Evolutionary conservation across 2,329 filamentous ascomycete species (phyloP).

Genomic region (Cladophialophora yegresii): DNA sequence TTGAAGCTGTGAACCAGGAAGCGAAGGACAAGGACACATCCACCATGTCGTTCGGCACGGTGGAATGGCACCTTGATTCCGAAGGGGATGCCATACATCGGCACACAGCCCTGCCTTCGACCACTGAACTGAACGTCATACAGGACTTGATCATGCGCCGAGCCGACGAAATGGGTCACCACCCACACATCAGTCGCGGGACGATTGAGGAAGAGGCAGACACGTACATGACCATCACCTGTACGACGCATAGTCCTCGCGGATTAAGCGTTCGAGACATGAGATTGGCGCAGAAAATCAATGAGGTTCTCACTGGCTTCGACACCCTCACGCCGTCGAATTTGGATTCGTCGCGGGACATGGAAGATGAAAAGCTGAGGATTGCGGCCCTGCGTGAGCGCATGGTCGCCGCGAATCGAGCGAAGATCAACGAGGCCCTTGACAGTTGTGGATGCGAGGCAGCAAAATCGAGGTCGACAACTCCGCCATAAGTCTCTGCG

Average conservation of each 20-base stretch:
- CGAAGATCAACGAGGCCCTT: constrained; percentile 23
- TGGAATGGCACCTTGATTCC: constrained; percentile 33
- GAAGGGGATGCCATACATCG: constrained; percentile 33
- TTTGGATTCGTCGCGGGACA: background rate
- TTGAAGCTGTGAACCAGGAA: background rate
- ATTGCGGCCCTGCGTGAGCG: constrained; percentile 12
- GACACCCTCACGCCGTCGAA: constrained; percentile 3
- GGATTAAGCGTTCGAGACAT: constrained; percentile 34
- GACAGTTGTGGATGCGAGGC: constrained; percentile 23
- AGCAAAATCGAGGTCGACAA: background rate
- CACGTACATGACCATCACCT: constrained; percentile 32
- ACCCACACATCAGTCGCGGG: constrained; percentile 32
- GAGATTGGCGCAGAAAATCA: constrained; percentile 29
- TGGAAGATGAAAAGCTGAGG: background rate
- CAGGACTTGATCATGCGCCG: constrained; percentile 22
- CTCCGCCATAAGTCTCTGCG: background rate
- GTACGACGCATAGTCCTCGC: constrained; percentile 36
- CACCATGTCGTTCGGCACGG: constrained; percentile 14
- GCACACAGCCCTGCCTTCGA: constrained; percentile 21
- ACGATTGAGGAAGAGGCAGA: constrained; percentile 4
- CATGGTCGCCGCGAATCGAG: constrained; percentile 22
- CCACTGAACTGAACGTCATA: constrained; percentile 17
- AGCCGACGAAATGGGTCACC: constrained; percentile 33
- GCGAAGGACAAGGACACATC: background rate
- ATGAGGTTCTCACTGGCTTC: constrained; percentile 20